These are phyloP conservation scores for Albatrellus ellisii DNA, from an alignment of 768 basidiomycete genomes.

Conservation along the genomic window DNA sequence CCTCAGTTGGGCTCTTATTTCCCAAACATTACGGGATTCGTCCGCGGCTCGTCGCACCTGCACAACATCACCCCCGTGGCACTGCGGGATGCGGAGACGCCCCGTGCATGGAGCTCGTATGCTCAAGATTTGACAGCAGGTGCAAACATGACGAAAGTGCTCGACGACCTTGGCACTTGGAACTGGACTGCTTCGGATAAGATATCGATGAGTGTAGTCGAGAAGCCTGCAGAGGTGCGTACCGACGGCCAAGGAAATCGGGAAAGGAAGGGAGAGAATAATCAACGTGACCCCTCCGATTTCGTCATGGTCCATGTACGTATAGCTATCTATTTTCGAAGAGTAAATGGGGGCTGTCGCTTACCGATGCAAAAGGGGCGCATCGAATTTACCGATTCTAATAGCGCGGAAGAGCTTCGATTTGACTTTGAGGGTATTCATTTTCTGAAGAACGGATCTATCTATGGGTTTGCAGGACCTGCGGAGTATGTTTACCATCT, in stretches of 20 bases:
- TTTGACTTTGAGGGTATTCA: conserved; percentile 73
- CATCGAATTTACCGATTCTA: conserved; percentile 47
- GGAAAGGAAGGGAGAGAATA: conserved; percentile 21
- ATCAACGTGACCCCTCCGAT: conserved; percentile 18
- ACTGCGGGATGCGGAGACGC: conserved; percentile 22
- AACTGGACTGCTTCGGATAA: conserved; percentile 57
- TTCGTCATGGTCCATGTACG: conserved; percentile 57
- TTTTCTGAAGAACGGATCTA: conserved; percentile 55
- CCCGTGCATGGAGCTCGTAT: conserved; percentile 27
- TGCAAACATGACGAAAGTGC: conserved; percentile 36
- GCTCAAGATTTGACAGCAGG: conserved; percentile 29
- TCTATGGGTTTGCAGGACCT: conserved; percentile 64
- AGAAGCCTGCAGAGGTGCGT: conserved; percentile 30
- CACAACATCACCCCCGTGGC: conserved; percentile 46
- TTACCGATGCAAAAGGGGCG: conserved; percentile 59
- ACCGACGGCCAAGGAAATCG: too few relatives aligned
- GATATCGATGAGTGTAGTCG: conserved; percentile 51
- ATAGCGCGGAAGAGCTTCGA: conserved; percentile 41
- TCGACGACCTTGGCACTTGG: conserved; percentile 42
- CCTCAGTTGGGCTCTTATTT: conserved; percentile 45
- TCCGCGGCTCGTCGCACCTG: conserved; percentile 47
- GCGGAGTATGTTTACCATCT: conserved; percentile 31
- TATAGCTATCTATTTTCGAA: neutral
- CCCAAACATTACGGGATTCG: conserved; percentile 66
- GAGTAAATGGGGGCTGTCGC: conserved; percentile 2